Base-by-base conservation (phyloP, 2,329 filamentous ascomycete genomes). In the Colletotrichum sp. region DNA sequence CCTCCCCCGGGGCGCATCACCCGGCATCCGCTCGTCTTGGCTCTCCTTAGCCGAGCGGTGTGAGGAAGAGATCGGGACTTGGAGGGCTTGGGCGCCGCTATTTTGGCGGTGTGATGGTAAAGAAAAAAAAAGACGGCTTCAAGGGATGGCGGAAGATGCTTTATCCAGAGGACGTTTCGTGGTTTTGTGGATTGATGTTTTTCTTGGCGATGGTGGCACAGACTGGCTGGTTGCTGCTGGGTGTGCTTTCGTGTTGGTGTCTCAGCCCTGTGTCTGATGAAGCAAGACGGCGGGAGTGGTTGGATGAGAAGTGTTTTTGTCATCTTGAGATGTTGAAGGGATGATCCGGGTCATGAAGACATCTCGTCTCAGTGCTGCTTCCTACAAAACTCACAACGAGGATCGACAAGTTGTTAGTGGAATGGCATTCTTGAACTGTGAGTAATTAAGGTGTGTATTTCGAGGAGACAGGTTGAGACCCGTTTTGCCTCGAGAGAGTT, bases 21-120 rank as follows among this genome's bases (percentile, higher is more conserved):
- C 52, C 66, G 66, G 32, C 22, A 32, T 52, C 66, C 48, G 28
- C 52, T 32, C 66, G 66, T 60, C 66, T 68, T 68, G 66, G 66
- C 66, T 34, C 5, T n/a, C 61, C 4, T 22, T 28, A 60, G 59
- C 30, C 30, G n/a, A 34, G 59, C 30, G 19, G 59, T 61, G 16
- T 34, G 28, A 34, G 9, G 9, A 15, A 19, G 59, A 32, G 25
- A 30, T 30, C 28, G 57, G 25, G 57, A 60, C 25, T 8, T 3
- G 19, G 16, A 60, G 27, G 12, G 15, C 27, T 0, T n/a, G 27
- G 25, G 16, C 25, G 16, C 22, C 15, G 57, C 25, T 19, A 30
- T 19, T 12, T 30, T 9, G 57, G 27, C 25, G 57, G 28, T 30
- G 25, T 27, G 19, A 60, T 30, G 16, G 25, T 12, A 27, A 27